Evolutionary conservation across 2,329 filamentous ascomycete genomes (phyloP), one percentile per base, ranked within the genome.

Genomic region (Monosporascus cannonballus): DNA sequence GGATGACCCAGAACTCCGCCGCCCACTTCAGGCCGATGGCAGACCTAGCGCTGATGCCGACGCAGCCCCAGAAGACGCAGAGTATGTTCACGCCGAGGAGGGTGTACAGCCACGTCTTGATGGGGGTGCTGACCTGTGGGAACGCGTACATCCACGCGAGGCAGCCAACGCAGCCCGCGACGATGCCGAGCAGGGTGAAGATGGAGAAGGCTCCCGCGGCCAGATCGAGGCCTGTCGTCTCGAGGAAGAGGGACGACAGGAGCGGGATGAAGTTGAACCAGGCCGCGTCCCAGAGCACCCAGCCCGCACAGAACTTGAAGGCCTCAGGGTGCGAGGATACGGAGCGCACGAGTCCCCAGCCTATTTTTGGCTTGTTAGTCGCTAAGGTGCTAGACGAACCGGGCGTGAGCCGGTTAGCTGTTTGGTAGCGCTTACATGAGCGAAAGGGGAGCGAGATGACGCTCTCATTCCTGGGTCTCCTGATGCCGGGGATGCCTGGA

Each of bases 301-400:
- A 57, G 15, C 55, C 55, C n/a, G 53, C 51, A 38, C 55, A 57
- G 34, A 57, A 51, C 51, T 57, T 57, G 42, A 57, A 57, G 22
- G 55, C 53, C 20, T 57, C 55, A 1, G 55, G 55, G 45, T 57
- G 53, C 9, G 44, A 54, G 20, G 37, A 49, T n/a, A 52, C 53
- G 1, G 55, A 55, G n/a, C 51, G 52, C 8, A 56, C 42, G 38
- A 57, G 55, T 11, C 8, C 3, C 3, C 50, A 25, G 46, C 51
- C 55, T 56, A 24, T 6, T 17, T 34, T 15, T 39, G 15, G 52
- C 25, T 25, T 25, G 25, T 25, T 25, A 25, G 25, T 25, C 25
- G 25, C 25, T 25, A 25, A 7, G 6, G 6, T 48, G 53, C 47
- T 18, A 36, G n/a, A 14, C 39, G 41, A 4, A 44, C 53, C 50